phyloP scores from a whole-genome alignment of 1,284 basidiomycete genomes.

The Schizophyllum amplum region DNA sequence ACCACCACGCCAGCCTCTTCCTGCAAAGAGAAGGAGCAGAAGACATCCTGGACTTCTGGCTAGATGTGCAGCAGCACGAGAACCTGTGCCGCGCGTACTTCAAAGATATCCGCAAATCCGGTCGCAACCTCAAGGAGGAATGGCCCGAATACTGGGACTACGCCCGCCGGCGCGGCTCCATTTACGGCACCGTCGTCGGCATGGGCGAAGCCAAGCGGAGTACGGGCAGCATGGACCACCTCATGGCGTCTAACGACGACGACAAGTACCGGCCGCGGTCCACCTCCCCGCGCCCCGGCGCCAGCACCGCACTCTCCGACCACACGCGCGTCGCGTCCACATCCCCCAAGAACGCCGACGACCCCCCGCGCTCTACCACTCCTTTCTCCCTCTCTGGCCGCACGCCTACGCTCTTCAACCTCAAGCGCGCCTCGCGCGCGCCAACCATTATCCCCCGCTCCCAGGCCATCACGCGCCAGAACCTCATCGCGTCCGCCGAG shows the following conservation, averaged over 20 bases:
- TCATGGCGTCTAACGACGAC: conserved; percentile 41
- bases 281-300: conserved; percentile 34
- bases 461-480: conserved; percentile 81
- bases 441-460: conserved; percentile 87
- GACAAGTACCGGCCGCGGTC: conserved; percentile 44
- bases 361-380: conserved; percentile 58
- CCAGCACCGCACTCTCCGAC: conserved; percentile 31
- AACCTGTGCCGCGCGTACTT: conserved; percentile 98
- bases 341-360: conserved; percentile 31
- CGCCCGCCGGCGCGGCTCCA: conserved; percentile 78
- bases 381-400: conserved; percentile 70
- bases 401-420: conserved; percentile 64
- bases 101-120: conserved; percentile 94
- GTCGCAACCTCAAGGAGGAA: conserved; percentile 85
- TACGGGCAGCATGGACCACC: conserved; percentile 60
- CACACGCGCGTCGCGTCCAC: conserved; percentile 39
- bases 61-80: conserved; percentile 98
- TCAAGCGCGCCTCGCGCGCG: conserved; percentile 68
- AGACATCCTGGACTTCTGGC: conserved; percentile 97
- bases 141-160: conserved; percentile 97
- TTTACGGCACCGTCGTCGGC: conserved; percentile 87
- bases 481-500: conserved; percentile 90
- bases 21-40: conserved; percentile 91
- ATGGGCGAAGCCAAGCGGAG: conserved; percentile 63
- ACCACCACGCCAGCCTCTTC: conserved; percentile 52